Percentiles rank a stretch among this genome's conserved stretches.
These are phyloP conservation scores for Plenodomus biglobosus DNA, from an alignment of 2,329 filamentous ascomycete genomes.

Conservation along the genomic window DNA sequence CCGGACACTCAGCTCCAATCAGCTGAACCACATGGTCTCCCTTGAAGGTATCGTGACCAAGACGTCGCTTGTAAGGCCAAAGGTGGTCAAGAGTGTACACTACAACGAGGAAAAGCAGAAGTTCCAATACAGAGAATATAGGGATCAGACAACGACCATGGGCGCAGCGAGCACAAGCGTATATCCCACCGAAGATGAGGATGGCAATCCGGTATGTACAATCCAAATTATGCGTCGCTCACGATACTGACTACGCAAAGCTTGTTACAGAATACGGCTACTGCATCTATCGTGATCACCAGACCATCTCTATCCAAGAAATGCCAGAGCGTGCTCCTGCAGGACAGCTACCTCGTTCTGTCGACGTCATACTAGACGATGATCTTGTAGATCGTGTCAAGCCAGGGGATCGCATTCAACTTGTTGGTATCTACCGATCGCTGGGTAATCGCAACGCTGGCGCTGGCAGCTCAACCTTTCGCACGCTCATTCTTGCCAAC, in stretches of 20 bases:
- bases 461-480: slow-evolving; percentile 89
- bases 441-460: slow-evolving; percentile 92
- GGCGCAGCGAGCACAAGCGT: slow-evolving; percentile 87
- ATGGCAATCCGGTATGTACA: slow-evolving; percentile 72
- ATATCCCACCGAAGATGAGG: slow-evolving; percentile 90
- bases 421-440: slow-evolving; percentile 94
- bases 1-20: slow-evolving; percentile 81
- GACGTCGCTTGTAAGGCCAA: slow-evolving; percentile 91
- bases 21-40: slow-evolving; percentile 95
- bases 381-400: slow-evolving; percentile 94
- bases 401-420: slow-evolving; percentile 91
- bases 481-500: slow-evolving; percentile 90
- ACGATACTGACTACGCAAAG: slow-evolving; percentile 29
- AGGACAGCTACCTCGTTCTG: slow-evolving; percentile 89
- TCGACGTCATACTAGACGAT: slow-evolving; percentile 95
- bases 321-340: slow-evolving; percentile 97
- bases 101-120: slow-evolving; percentile 85
- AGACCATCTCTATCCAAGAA: slow-evolving; percentile 97
- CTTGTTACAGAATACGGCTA: slow-evolving; percentile 95
- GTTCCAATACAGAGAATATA: slow-evolving; percentile 88
- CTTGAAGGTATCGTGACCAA: slow-evolving; percentile 97
- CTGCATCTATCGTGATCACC: slow-evolving; percentile 93
- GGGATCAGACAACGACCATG: slow-evolving; percentile 93
- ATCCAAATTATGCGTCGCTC: not conserved
- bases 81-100: slow-evolving; percentile 97